Conservation (phyloP, 2,329 filamentous ascomycete genomes). For the Fusarium nematophilum region DNA sequence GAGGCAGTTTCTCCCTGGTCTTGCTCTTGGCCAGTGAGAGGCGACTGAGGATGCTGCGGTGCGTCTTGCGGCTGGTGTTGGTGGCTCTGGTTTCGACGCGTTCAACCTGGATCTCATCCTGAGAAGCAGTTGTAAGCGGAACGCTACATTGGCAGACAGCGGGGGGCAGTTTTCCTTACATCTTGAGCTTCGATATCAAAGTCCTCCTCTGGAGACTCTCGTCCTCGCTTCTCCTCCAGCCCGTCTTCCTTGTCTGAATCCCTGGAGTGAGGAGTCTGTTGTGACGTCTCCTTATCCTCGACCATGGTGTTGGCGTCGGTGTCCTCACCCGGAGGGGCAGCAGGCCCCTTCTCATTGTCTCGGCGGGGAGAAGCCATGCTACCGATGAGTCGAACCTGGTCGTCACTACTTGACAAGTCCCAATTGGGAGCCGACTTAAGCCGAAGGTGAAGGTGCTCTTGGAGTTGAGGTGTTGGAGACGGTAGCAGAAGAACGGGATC, state of each 20-base stretch:
- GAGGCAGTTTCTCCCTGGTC: conserved; percentile 48
- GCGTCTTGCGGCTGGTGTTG: conserved; percentile 35
- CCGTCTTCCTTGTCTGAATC: conserved; percentile 2
- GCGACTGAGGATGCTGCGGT: conserved; percentile 38
- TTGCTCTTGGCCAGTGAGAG: conserved; percentile 40
- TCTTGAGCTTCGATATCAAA: conserved; percentile 40
- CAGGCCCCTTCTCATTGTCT: conserved; percentile 15
- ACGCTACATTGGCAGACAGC: neutral
- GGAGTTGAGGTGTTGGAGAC: too few relatives aligned
- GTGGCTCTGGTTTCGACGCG: conserved; percentile 31
- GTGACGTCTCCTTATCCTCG: conserved; percentile 16
- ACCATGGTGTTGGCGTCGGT: conserved; percentile 24
- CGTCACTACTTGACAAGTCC: neutral
- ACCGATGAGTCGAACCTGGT: neutral
- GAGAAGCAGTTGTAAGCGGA: too few relatives aligned
- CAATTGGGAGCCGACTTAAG: neutral
- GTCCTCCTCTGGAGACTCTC: conserved; percentile 24
- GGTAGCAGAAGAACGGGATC: too few relatives aligned
- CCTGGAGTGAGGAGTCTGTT: neutral
- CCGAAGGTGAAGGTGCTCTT: neutral
- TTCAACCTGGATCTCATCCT: conserved; percentile 30
- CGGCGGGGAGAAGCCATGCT: conserved; percentile 7
- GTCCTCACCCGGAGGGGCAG: conserved; percentile 10
- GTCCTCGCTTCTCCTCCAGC: conserved; percentile 16
- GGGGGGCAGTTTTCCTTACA: conserved; percentile 16